A percentile compares a stretch with the other conserved stretches of the same genome.
Evolutionary conservation across 108 stramenopile species (phyloP).

Genomic region (Fistulifera pelliculosa): DNA sequence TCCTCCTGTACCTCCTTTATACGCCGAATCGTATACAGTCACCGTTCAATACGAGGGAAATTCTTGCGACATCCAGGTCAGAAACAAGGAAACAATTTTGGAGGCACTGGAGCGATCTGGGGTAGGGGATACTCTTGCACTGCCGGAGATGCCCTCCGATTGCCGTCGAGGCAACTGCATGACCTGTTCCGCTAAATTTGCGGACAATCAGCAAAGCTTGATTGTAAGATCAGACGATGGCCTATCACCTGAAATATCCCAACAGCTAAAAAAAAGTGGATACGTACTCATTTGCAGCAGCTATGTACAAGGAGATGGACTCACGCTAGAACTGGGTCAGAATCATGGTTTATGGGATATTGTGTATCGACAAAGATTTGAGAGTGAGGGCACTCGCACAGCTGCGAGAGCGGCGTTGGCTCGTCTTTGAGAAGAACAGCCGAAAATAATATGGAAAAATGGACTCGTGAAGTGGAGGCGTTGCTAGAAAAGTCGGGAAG

Average conservation of each 20-base stretch:
- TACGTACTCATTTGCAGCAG: conserved; percentile 55
- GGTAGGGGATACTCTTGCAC: conserved; percentile 15
- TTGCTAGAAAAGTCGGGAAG: too few species aligned
- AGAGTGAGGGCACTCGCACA: conserved; percentile 16
- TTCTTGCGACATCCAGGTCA: conserved; percentile 14
- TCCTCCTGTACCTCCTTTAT: background rate
- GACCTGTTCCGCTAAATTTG: conserved; percentile 43
- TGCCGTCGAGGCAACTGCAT: conserved; percentile 73
- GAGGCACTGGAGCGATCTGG: conserved; percentile 25
- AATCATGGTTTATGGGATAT: conserved; percentile 46
- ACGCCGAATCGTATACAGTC: conserved; percentile 6
- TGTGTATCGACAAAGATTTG: conserved; percentile 35
- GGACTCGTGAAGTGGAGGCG: conserved; percentile 18
- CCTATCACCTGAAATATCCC: conserved; percentile 39
- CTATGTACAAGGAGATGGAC: conserved; percentile 44
- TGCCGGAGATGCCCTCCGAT: conserved; percentile 52
- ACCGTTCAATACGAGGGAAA: conserved; percentile 23
- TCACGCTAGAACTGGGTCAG: conserved; percentile 39
- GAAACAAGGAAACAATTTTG: conserved; percentile 27
- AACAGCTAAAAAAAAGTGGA: conserved; percentile 24
- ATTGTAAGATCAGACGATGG: conserved; percentile 30
- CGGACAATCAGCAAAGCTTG: background rate
- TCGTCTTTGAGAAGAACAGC: conserved; percentile 15
- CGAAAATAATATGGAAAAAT: conserved; percentile 23
- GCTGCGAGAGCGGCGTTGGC: conserved; percentile 40